Evolutionary conservation across 306 rosid genomes (phyloP).

Genomic region (Amphicarpaea edgeworthii): DNA sequence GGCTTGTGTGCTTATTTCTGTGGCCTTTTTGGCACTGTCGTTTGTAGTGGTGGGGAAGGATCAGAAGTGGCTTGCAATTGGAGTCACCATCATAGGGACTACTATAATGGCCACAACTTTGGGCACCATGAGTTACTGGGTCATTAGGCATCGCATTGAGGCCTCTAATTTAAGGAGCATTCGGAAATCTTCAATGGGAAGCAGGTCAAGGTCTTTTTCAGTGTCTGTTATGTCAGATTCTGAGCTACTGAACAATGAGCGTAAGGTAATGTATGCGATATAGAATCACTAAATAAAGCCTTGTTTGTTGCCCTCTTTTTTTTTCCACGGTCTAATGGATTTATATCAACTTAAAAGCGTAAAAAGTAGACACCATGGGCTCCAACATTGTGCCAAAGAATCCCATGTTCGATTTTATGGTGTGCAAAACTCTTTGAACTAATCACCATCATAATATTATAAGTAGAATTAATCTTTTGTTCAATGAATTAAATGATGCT

Average conservation of each 20-base stretch:
- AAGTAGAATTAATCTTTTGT: too few relatives aligned
- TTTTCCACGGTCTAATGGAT: conserved; percentile 4
- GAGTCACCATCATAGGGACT: conserved; percentile 84
- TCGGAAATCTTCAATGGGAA: conserved; percentile 72
- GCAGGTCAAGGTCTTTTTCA: conserved; percentile 73
- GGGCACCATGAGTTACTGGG: conserved; percentile 97
- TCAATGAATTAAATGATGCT: too few relatives aligned
- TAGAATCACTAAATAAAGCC: conserved; percentile 22
- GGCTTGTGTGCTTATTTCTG: conserved; percentile 85
- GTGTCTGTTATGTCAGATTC: conserved; percentile 74
- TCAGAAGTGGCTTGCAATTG: conserved; percentile 82
- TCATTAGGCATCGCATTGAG: conserved; percentile 84
- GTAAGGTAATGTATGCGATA: conserved; percentile 88
- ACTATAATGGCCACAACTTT: conserved; percentile 89
- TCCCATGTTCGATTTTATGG: too few relatives aligned
- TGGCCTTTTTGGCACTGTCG: conserved; percentile 86
- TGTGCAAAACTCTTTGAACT: too few relatives aligned
- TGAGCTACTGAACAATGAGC: conserved; percentile 79
- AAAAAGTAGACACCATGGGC: too few relatives aligned
- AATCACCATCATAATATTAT: too few relatives aligned
- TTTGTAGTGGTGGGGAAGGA: conserved; percentile 88
- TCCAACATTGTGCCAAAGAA: too few relatives aligned
- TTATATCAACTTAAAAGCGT: too few relatives aligned
- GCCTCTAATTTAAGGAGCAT: conserved; percentile 73
- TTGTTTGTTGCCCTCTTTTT: conserved; percentile 8